Base-by-base conservation (phyloP, 371 early-diverging fungal species). In the Apophysomyces trapeziformis region DNA sequence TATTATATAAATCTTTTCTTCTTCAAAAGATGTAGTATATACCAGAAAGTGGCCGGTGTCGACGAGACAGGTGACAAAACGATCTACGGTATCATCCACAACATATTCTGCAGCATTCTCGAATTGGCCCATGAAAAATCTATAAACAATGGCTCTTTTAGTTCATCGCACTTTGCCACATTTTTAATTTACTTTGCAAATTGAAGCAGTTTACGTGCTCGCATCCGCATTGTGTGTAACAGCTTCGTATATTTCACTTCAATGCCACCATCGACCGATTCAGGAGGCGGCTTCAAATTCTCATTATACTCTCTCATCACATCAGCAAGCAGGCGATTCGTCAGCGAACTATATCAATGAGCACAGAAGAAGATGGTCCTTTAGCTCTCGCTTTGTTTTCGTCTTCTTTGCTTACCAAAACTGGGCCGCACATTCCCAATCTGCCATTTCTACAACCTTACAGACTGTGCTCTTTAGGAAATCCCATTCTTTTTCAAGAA, bases 401-500 rank as follows among this genome's bases (percentile, higher is more conserved):
- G 44, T 16, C 36, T 14, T 13, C 35, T 46, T 18, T 18, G 77
- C 71, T 69, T 80, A 87, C 86, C 93, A 93, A 58, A 93, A 92
- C 61, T 92, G 90, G 63, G 83, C 80, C 2, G 93, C 94, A 57
- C 90, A 86, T 67, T 92, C 92, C 60, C 85, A 79, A 60, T 91
- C 91, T 5, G 92, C 91, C 41, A 87, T 89, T 21, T 90, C 87
- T 37, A 93, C 89, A 37, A 80, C 74, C n/a, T 83, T 85, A 62
- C 90, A 89, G 1, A 93, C 82, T 0, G 83, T 85, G n/a, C 79
- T 80, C 39, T 75, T 76, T 56, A 93, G 62, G 61, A 91, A 91
- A 9, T 87, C 83, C 94, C 94, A 95, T 72, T 95, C 94, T 61
- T 79, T 85, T 62, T 93, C 93, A 70, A 95, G 81, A 5, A 91